Conservation (phyloP, 257 asterid genomes). For the Solanum pennellii region DNA sequence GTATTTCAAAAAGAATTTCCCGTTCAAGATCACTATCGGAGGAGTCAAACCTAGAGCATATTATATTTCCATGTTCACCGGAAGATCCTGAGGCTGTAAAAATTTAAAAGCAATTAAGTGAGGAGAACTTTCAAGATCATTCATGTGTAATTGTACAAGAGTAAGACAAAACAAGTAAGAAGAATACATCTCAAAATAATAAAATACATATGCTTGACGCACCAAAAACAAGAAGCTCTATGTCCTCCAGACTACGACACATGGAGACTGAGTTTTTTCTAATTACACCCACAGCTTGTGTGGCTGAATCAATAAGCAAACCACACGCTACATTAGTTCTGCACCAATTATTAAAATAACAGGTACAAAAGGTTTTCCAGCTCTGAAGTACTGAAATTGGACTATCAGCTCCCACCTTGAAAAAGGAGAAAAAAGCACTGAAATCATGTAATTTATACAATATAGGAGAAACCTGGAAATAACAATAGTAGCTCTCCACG, state of each 20-base stretch:
- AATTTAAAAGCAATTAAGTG: slow-evolving; percentile 5
- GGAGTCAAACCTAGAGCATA: slow-evolving; percentile 23
- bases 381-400: slow-evolving; percentile 58
- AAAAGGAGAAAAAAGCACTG: background rate
- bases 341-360: slow-evolving; percentile 65
- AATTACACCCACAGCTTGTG: slow-evolving; percentile 70
- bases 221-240: slow-evolving; percentile 71
- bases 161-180: slow-evolving; percentile 7
- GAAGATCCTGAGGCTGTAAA: slow-evolving; percentile 41
- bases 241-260: slow-evolving; percentile 70
- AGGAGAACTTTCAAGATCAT: slow-evolving; percentile 1
- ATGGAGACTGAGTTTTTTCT: slow-evolving; percentile 64
- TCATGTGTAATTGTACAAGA: background rate
- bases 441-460: background rate
- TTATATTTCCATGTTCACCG: slow-evolving; percentile 25
- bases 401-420: slow-evolving; percentile 25
- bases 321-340: slow-evolving; percentile 64
- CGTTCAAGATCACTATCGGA: slow-evolving; percentile 39
- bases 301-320: slow-evolving; percentile 59
- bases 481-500: background rate
- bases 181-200: background rate
- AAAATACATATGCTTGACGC: background rate
- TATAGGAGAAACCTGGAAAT: background rate
- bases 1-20: slow-evolving; percentile 51
- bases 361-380: slow-evolving; percentile 65